phyloP scores from a whole-genome alignment of 139 green algal species.

The Chlamydomonas urium region DNA sequence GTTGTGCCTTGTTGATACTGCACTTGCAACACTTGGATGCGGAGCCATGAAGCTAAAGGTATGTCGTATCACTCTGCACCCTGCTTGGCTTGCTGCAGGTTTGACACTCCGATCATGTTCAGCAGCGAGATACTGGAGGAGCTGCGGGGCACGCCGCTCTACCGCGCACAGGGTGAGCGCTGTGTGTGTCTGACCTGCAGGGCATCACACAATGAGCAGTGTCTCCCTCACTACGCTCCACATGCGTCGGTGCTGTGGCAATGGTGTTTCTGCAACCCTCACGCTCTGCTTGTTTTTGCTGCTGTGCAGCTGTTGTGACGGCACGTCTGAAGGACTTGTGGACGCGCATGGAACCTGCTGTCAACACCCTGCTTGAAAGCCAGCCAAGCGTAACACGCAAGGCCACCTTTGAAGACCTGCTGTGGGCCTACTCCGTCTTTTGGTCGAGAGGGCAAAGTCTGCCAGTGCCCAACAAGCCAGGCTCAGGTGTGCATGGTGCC shows the following conservation, averaged over 20 bases:
- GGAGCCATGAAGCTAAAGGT: no score
- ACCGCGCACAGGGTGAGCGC: no score
- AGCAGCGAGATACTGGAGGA: constrained; percentile 49
- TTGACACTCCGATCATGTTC: constrained; percentile 45
- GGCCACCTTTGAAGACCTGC: constrained; percentile 58
- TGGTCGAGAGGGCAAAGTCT: constrained; percentile 50
- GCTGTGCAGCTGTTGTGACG: neutral
- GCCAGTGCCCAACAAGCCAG: constrained; percentile 38
- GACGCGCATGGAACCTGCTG: constrained; percentile 6
- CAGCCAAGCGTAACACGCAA: neutral
- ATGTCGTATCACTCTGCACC: neutral
- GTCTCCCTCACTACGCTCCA: no score
- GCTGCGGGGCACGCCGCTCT: constrained; percentile 68
- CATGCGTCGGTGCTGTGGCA: no score
- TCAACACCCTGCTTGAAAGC: neutral
- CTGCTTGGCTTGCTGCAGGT: constrained; percentile 25
- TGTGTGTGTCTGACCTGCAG: no score
- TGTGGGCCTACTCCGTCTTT: constrained; percentile 63
- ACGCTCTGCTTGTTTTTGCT: no score
- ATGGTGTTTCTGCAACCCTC: no score
- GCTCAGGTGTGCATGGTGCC: constrained; percentile 17
- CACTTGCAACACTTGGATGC: no score
- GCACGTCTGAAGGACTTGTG: constrained; percentile 24
- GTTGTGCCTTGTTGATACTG: no score
- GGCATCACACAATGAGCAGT: no score